A percentile compares a stretch with the other conserved stretches of the same genome.
Conservation (phyloP, 371 early-diverging fungal species). For the Smittium mucronatum region DNA sequence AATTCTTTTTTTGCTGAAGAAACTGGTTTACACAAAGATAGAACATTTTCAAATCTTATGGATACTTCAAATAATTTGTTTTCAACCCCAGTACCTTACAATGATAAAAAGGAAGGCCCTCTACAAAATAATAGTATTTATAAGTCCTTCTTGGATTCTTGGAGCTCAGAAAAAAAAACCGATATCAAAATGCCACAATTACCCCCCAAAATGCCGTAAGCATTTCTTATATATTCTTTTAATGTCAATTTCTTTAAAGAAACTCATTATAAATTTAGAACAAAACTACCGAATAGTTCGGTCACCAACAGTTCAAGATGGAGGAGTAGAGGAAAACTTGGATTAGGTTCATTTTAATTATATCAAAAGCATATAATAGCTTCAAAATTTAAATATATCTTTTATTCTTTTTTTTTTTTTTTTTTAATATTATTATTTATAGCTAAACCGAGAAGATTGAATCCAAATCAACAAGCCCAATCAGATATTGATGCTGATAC, state of each 20-base stretch:
- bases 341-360: neutral
- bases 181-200: neutral
- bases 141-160: neutral
- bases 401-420: neutral
- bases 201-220: neutral
- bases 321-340: neutral
- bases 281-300: neutral
- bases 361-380: neutral
- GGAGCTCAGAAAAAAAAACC: neutral
- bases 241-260: neutral
- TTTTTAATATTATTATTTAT: too few relatives aligned
- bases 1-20: too few relatives aligned
- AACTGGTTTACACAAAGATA: too few relatives aligned
- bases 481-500: neutral
- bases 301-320: neutral
- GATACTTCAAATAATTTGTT: too few relatives aligned
- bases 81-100: neutral
- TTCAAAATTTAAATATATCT: neutral
- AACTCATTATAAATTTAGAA: neutral
- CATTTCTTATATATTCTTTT: neutral
- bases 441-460: neutral
- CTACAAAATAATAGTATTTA: neutral
- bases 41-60: too few relatives aligned
- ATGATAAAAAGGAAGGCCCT: neutral
- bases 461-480: neutral